These are phyloP conservation scores for Blastobotrys chiropterorum DNA, from an alignment of 805 yeast genomes.

Conservation along the genomic window DNA sequence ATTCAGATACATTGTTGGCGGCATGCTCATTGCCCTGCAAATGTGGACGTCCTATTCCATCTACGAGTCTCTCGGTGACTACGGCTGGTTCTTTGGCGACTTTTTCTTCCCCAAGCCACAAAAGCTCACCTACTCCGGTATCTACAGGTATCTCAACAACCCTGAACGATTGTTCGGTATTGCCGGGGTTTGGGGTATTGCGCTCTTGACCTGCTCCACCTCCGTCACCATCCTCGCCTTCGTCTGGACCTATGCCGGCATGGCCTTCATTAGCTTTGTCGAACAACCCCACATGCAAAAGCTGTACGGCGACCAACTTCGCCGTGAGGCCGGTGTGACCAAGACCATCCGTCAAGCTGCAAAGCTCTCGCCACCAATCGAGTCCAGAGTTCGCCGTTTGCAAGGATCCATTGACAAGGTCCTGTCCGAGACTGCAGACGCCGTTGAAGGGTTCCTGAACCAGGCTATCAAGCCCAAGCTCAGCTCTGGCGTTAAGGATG, in stretches of 20 bases:
- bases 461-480: slow-evolving; percentile 25
- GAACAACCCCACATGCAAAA: slow-evolving; percentile 75
- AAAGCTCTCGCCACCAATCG: slow-evolving; percentile 25
- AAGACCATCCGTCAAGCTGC: slow-evolving; percentile 31
- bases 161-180: slow-evolving; percentile 77
- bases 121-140: slow-evolving; percentile 67
- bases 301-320: slow-evolving; percentile 58
- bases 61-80: slow-evolving; percentile 65
- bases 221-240: slow-evolving; percentile 46
- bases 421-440: slow-evolving; percentile 34
- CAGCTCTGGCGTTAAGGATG: slow-evolving; percentile 26
- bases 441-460: slow-evolving; percentile 40
- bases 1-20: slow-evolving; percentile 54
- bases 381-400: slow-evolving; percentile 19
- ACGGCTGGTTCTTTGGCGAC: slow-evolving; percentile 90
- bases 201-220: slow-evolving; percentile 48
- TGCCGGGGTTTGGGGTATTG: slow-evolving; percentile 72
- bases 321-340: slow-evolving; percentile 46
- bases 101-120: slow-evolving; percentile 56
- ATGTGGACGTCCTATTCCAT: slow-evolving; percentile 65
- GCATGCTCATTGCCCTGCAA: slow-evolving; percentile 51
- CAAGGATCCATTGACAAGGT: slow-evolving; percentile 36
- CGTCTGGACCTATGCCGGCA: slow-evolving; percentile 61
- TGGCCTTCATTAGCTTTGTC: slow-evolving; percentile 62
- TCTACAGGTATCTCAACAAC: slow-evolving; percentile 72